Base-by-base conservation (phyloP, 192 early-diverging fungal species). In the Spizellomyces punctatus region DNA sequence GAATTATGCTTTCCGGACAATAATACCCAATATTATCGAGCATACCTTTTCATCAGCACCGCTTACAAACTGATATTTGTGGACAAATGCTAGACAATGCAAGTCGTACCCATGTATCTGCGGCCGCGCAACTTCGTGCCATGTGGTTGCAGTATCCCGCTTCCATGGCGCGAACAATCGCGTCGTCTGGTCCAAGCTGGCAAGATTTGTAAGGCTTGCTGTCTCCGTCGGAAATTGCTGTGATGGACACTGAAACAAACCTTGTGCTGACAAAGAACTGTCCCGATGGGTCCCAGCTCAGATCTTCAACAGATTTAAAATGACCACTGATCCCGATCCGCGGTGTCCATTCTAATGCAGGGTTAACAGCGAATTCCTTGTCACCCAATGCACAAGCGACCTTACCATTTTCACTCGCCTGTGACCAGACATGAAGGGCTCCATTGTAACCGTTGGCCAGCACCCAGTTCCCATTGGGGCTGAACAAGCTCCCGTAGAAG, bases 91-190 rank as follows among this genome's bases (percentile, higher is more conserved):
- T 19, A 96, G 79, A 76, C 93, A 95, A 46, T 93, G 86, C 63
- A 96, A 80, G 75, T 96, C 93, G 76, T 98, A 98, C 6, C 97
- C 97, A 71, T 99, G 97, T 52, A 98, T 92, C 79, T 99, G 97
- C 42, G 97, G 93, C 8, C 97, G 84, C 6, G 90, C 93, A 43
- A 96, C 85, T 77, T 99, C 97, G 78, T 93, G 94, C 95, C 94
- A 97, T 8, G 88, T 82, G 0, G 67, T 67, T 0, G 77, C 55
- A 46, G 22, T 0, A 69, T 68, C 63, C 71, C 73, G 57, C 78
- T 22, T 82, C 91, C 94, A 93, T 21, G 87, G 89, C 0, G 93
- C 86, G 83, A 85, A 93, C 47, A 99, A 74, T 10, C 97, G 85
- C 0, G 94, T 77, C 0, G 95, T 95, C 82, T 99, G 95, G 78